Percentiles rank a stretch among this genome's conserved stretches.
Conservation (phyloP, 768 basidiomycete species). For the button mushroom (Agaricus bisporus) region DNA sequence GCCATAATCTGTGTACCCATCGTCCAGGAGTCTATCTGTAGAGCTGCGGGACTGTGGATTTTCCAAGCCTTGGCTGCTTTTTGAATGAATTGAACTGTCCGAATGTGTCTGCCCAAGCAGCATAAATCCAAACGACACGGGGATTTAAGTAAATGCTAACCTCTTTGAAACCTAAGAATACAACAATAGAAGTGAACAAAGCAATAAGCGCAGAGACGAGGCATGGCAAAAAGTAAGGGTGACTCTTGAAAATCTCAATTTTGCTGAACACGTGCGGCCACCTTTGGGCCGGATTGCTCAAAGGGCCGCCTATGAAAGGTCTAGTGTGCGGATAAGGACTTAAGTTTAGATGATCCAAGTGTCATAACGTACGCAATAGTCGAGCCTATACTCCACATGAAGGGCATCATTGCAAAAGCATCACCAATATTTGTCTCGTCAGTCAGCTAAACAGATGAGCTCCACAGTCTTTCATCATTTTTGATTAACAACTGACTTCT, state of each 20-base stretch:
- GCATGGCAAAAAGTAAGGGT: constrained; percentile 49
- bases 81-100: constrained; percentile 14
- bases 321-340: constrained; percentile 23
- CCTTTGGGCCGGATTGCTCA: constrained; percentile 53
- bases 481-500: constrained; percentile 24
- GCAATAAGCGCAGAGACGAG: constrained; percentile 28
- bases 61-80: not conserved
- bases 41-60: not conserved
- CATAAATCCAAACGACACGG: not conserved
- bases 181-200: constrained; percentile 27
- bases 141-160: constrained; percentile 17
- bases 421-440: constrained; percentile 33
- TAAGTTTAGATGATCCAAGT: not conserved
- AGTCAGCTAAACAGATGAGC: constrained; percentile 21
- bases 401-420: constrained; percentile 28
- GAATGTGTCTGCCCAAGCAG: constrained; percentile 24
- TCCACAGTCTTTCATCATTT: not conserved
- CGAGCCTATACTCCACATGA: constrained; percentile 28
- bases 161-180: constrained; percentile 36
- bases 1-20: constrained; percentile 11
- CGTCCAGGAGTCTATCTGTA: constrained; percentile 3
- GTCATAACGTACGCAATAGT: constrained; percentile 24
- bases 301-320: constrained; percentile 57
- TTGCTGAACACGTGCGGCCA: constrained; percentile 56
- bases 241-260: constrained; percentile 23